Conservation (phyloP, 441 rosid genomes). For the Gossypium laxum region DNA sequence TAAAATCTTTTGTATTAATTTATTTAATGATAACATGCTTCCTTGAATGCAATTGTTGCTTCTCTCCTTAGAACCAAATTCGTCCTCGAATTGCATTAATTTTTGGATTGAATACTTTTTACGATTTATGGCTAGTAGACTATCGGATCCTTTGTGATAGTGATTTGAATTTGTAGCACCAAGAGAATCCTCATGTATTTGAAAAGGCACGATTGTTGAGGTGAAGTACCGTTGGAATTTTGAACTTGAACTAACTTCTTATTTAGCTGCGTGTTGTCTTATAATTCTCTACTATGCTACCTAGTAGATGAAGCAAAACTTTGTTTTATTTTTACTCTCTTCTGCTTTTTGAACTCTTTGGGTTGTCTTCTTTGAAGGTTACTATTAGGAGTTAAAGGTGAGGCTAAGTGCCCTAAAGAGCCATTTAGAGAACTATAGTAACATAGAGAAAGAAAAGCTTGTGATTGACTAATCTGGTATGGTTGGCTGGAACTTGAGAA, state of each 20-base stretch:
- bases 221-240: not conserved
- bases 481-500: not conserved
- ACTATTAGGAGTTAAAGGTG: not conserved
- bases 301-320: not conserved
- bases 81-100: not conserved
- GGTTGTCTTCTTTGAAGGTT: not conserved
- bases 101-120: not conserved
- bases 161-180: not conserved
- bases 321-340: not conserved
- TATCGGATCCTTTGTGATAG: not conserved
- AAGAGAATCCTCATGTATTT: slow-evolving; percentile 1
- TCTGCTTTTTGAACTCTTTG: not conserved
- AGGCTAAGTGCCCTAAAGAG: not conserved
- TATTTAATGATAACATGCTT: not conserved
- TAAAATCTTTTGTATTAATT: not conserved
- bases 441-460: slow-evolving; percentile 1
- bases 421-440: not conserved
- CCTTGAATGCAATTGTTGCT: not conserved
- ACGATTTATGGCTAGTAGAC: not conserved
- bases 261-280: not conserved
- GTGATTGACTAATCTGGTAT: not conserved
- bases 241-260: not conserved
- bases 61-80: not conserved
- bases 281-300: not conserved
- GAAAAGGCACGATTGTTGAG: not conserved